Percentiles rank a stretch among this genome's conserved stretches.
phyloP scores from a whole-genome alignment of 352 stramenopile genomes.

The Thalassiosira exigua region DNA sequence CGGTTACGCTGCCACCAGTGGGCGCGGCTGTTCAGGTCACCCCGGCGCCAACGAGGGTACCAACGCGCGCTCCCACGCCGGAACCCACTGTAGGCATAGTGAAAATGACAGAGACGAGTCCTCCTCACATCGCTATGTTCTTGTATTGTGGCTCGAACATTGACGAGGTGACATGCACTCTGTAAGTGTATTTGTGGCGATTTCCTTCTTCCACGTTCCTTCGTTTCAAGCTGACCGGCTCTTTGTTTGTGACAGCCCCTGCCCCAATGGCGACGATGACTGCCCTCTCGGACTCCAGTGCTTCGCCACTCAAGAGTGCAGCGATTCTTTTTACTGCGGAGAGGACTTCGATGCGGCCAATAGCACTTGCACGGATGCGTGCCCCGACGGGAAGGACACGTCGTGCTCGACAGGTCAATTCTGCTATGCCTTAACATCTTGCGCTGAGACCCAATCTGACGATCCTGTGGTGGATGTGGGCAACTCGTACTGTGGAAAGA shows the following conservation, averaged over 20 bases:
- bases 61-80: conserved; percentile 33
- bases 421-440: conserved; percentile 61
- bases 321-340: conserved; percentile 59
- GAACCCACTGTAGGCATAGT: conserved; percentile 20
- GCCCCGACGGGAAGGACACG: conserved; percentile 43
- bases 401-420: conserved; percentile 36
- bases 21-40: too few relatives aligned
- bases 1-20: too few relatives aligned
- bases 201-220: too few relatives aligned
- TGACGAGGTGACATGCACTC: conserved; percentile 55
- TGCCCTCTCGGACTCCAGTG: conserved; percentile 53
- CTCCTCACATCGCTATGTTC: conserved; percentile 54
- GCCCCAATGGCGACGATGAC: conserved; percentile 44
- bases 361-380: conserved; percentile 46
- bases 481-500: conserved; percentile 55
- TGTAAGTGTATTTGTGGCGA: too few relatives aligned
- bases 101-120: conserved; percentile 21
- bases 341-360: conserved; percentile 47
- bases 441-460: conserved; percentile 12
- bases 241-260: too few relatives aligned
- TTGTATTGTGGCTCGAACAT: conserved; percentile 57
- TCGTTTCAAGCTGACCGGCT: too few relatives aligned
- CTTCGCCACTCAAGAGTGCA: conserved; percentile 59
- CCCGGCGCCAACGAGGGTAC: conserved; percentile 8
- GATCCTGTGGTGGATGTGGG: conserved; percentile 33